These are phyloP conservation scores for Protomyces gravidus DNA, from an alignment of 1,139 yeast genomes.

Conservation along the genomic window DNA sequence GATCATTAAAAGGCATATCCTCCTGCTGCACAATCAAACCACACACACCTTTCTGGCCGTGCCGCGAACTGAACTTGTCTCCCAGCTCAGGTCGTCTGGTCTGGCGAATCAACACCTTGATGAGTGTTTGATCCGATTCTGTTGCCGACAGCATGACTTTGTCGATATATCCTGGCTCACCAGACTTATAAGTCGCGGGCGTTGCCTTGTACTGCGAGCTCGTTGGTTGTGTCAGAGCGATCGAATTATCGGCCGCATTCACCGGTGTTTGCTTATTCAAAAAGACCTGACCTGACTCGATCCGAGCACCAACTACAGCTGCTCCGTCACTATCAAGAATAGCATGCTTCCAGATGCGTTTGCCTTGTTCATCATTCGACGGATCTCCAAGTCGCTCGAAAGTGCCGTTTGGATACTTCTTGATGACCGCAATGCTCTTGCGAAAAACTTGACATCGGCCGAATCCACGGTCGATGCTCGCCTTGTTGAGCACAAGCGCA, in stretches of 20 bases:
- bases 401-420: constrained; percentile 89
- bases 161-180: constrained; percentile 91
- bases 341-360: constrained; percentile 79
- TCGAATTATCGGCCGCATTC: constrained; percentile 65
- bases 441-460: constrained; percentile 98
- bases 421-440: constrained; percentile 81
- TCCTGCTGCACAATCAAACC: constrained; percentile 96
- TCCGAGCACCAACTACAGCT: constrained; percentile 90
- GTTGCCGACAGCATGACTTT: constrained; percentile 97
- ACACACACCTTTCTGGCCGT: constrained; percentile 98
- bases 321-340: constrained; percentile 91
- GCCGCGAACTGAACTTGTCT: constrained; percentile 93
- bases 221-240: constrained; percentile 42
- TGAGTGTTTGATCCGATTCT: constrained; percentile 89
- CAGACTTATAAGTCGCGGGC: constrained; percentile 86
- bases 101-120: constrained; percentile 86
- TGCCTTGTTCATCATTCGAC: constrained; percentile 45
- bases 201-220: constrained; percentile 69
- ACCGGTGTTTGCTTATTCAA: constrained; percentile 90
- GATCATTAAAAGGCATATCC: constrained; percentile 90
- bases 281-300: constrained; percentile 89
- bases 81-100: constrained; percentile 98
- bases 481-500: constrained; percentile 88
- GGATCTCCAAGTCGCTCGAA: constrained; percentile 67
- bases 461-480: constrained; percentile 92